Evolutionary conservation across 345 rosid species (phyloP).

Genomic region (Streptanthus diversifolius): DNA sequence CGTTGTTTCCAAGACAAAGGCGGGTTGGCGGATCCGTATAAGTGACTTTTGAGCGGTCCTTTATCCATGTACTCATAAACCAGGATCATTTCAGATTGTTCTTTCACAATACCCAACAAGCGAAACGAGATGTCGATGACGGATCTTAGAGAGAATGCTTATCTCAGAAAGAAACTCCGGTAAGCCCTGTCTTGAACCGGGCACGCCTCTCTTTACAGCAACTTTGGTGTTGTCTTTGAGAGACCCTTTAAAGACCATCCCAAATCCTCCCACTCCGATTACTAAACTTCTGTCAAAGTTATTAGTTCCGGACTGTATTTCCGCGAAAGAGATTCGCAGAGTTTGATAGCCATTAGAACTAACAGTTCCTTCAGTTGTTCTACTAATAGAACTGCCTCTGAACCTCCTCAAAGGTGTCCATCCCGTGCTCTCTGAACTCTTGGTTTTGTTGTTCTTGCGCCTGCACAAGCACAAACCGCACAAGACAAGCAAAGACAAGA

Average conservation of each 20-base stretch:
- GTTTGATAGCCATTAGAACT: slow-evolving; percentile 58
- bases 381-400: slow-evolving; percentile 69
- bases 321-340: slow-evolving; percentile 69
- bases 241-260: slow-evolving; percentile 86
- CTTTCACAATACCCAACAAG: slow-evolving; percentile 90
- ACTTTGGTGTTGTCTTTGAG: slow-evolving; percentile 71
- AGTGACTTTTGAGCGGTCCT: slow-evolving; percentile 80
- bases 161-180: slow-evolving; percentile 95
- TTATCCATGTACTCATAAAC: slow-evolving; percentile 95
- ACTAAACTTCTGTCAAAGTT: slow-evolving; percentile 67
- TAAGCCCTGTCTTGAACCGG: slow-evolving; percentile 91
- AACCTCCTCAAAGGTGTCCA: slow-evolving; percentile 79
- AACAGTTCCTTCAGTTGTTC: slow-evolving; percentile 66
- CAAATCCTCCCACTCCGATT: slow-evolving; percentile 90
- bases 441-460: slow-evolving; percentile 32
- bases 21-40: slow-evolving; percentile 56
- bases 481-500: slow-evolving; percentile 37
- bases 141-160: slow-evolving; percentile 71
- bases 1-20: slow-evolving; percentile 91
- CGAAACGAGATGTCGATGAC: slow-evolving; percentile 90
- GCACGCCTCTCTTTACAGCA: slow-evolving; percentile 89
- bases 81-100: slow-evolving; percentile 88
- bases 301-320: slow-evolving; percentile 66
- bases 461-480: slow-evolving; percentile 39
- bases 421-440: slow-evolving; percentile 56